Evolutionary conservation across 352 stramenopile species (phyloP), one percentile per base, ranked within the genome.

Genomic region (Globisporangium mamillatum): DNA sequence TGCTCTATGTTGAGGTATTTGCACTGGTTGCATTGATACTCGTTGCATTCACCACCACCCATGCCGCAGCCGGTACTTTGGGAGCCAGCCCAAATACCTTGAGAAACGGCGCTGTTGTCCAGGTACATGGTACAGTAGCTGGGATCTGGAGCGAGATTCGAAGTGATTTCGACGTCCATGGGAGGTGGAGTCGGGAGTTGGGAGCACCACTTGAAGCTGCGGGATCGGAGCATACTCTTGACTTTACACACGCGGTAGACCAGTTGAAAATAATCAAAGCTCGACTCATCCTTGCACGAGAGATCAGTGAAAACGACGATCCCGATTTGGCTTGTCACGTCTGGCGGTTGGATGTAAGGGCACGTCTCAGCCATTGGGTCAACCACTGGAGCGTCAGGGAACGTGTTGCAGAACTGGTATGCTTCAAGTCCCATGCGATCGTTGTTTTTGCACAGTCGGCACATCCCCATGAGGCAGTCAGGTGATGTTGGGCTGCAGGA

Each of bases 271-370:
- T 48, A 66, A 50, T 60, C 60, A 27, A 66, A 66, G 60, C 60
- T 48, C 10, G 46, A 22, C 2, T n/a, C 29, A 4, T n/a, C 16
- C 44, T 59, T 66, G 27, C 60, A 66, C 60, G 46, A 60, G 20
- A 59, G 29, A 34, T 66, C 60, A n/a, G 60, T 66, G 48, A 60
- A 66, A n/a, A 34, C 14, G 3, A 66, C 32, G 25, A 66, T 36
- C 12, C 60, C 60, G 22, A 59, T 16, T 12, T 50, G 2, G 5
- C 32, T 16, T 20, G 60, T 59, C 60, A 44, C 12, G n/a, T 59
- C 60, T 34, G n/a, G 24, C 2, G 44, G 60, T 7, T 59, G 7
- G 48, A 50, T 57, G 20, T 55, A 29, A 8, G 32, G 44, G 29
- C 60, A 66, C 27, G 48, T 34, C 29, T 66, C 60, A 6, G 16